These are phyloP conservation scores for Tolypocladium inflatum DNA, from an alignment of 2,329 filamentous ascomycete species.

Conservation along the genomic window DNA sequence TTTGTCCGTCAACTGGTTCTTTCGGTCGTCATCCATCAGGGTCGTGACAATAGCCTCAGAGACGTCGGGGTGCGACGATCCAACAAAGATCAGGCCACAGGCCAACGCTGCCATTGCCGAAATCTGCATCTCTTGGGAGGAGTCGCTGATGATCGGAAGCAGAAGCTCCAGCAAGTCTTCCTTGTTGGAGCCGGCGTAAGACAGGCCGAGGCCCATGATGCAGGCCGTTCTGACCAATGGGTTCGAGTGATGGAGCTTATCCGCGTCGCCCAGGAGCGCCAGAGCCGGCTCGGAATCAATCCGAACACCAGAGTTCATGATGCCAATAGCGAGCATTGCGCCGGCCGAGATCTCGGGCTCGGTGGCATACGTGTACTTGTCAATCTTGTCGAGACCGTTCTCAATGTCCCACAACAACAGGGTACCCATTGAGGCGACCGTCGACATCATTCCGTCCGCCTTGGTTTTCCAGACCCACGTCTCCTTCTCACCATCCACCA, in stretches of 20 bases:
- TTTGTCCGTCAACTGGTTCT: constrained; percentile 88
- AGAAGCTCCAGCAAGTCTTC: constrained; percentile 79
- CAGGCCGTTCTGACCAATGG: constrained; percentile 70
- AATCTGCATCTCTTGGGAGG: constrained; percentile 82
- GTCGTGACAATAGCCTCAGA: constrained; percentile 88
- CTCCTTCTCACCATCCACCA: constrained; percentile 78
- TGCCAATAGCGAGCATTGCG: constrained; percentile 85
- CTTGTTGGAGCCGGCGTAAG: constrained; percentile 91
- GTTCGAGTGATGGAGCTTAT: constrained; percentile 71
- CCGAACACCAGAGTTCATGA: constrained; percentile 87
- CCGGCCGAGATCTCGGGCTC: constrained; percentile 82
- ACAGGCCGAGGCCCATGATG: constrained; percentile 92
- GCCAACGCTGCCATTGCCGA: constrained; percentile 93
- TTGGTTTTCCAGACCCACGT: constrained; percentile 99
- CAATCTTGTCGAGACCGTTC: constrained; percentile 82
- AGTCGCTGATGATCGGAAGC: constrained; percentile 78
- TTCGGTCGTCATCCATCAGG: constrained; percentile 85
- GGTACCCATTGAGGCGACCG: constrained; percentile 85
- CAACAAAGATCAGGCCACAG: constrained; percentile 84
- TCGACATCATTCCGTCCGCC: constrained; percentile 94
- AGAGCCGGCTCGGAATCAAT: constrained; percentile 85
- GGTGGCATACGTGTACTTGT: constrained; percentile 79
- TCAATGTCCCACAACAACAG: constrained; percentile 92
- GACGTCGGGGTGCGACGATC: constrained; percentile 83
- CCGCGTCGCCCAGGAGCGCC: constrained; percentile 71